A percentile compares a stretch with the other conserved stretches of the same genome.
phyloP scores from a whole-genome alignment of 2,329 filamentous ascomycete genomes.

The Aureobasidium sp. region DNA sequence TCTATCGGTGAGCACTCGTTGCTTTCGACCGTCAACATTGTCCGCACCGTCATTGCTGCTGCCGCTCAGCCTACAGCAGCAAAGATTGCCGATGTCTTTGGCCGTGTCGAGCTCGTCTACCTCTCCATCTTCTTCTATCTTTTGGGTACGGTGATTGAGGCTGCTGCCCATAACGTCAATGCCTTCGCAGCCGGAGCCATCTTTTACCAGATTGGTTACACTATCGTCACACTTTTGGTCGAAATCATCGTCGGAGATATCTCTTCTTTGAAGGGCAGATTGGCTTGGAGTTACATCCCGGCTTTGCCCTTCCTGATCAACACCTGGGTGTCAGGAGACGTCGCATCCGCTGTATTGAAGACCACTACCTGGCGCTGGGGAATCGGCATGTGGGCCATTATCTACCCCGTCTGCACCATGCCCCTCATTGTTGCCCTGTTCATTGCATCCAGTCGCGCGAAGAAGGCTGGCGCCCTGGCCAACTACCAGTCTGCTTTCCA shows the following conservation, averaged over 20 bases:
- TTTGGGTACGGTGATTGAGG: constrained; percentile 48
- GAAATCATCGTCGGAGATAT: constrained; percentile 58
- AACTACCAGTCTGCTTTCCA: constrained; percentile 39
- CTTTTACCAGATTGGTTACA: constrained; percentile 57
- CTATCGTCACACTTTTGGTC: constrained; percentile 51
- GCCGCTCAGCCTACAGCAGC: constrained; percentile 47
- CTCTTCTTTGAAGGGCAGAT: constrained; percentile 53
- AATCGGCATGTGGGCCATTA: constrained; percentile 58
- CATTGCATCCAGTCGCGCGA: constrained; percentile 46
- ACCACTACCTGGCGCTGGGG: constrained; percentile 54
- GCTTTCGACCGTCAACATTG: constrained; percentile 50
- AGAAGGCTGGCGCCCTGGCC: constrained; percentile 41
- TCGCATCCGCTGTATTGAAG: constrained; percentile 44
- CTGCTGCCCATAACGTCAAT: constrained; percentile 40
- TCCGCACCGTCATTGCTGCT: constrained; percentile 52
- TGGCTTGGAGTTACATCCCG: constrained; percentile 59
- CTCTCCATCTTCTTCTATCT: constrained; percentile 51
- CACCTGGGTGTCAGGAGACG: constrained; percentile 54
- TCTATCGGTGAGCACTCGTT: constrained; percentile 47
- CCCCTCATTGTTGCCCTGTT: constrained; percentile 50
- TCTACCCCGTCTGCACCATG: constrained; percentile 51
- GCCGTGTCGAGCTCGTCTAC: constrained; percentile 50
- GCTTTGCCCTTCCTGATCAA: constrained; percentile 52
- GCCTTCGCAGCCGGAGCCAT: constrained; percentile 51
- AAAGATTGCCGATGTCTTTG: constrained; percentile 52